Conservation (phyloP, 202 grass and related monocot genomes). For the Panicum virgatum region DNA sequence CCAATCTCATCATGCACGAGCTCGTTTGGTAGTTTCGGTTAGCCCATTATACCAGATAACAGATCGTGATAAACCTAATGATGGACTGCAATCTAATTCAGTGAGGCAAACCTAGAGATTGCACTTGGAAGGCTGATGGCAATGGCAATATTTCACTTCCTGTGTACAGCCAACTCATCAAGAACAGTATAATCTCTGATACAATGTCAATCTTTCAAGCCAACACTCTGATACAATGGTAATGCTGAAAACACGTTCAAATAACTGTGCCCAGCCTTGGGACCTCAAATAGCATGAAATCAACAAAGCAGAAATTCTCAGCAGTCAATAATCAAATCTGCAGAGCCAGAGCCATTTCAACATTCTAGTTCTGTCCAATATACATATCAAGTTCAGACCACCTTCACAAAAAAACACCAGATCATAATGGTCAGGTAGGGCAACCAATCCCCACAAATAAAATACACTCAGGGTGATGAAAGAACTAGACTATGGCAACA, state of each 20-base stretch:
- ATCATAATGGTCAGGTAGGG: neutral
- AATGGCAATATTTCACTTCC: neutral
- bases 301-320: neutral
- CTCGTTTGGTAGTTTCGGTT: too few species aligned
- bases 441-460: neutral
- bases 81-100: neutral
- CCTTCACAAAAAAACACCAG: neutral
- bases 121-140: neutral
- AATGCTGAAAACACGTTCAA: neutral
- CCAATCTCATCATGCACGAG: neutral
- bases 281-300: neutral
- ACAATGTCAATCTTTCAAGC: neutral
- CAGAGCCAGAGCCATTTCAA: neutral
- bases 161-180: neutral
- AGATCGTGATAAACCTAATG: neutral
- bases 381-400: neutral
- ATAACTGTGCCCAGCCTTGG: neutral
- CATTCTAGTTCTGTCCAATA: neutral
- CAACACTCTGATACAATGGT: neutral
- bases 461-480: neutral
- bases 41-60: neutral
- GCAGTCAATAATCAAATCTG: neutral
- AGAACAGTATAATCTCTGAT: neutral
- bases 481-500: neutral
- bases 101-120: neutral